A percentile compares a stretch with the other conserved stretches of the same genome.
Conservation (phyloP, 305 asterid genomes). For the Coffea humblotiana region DNA sequence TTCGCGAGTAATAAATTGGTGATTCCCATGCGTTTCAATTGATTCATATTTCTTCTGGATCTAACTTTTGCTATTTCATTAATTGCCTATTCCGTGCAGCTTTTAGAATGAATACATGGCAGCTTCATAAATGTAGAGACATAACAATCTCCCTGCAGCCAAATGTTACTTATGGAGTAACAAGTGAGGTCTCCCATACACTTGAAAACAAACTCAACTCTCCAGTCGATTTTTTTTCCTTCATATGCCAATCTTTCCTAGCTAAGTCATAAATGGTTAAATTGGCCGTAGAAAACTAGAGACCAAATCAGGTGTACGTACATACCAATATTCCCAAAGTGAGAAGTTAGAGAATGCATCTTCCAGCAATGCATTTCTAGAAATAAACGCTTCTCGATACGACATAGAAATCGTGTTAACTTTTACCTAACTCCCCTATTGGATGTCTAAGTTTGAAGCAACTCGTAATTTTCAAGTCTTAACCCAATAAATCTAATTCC, state of each 20-base stretch:
- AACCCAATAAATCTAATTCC: not conserved
- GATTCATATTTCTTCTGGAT: not conserved
- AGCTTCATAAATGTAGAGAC: constrained; percentile 2
- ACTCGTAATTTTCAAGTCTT: not conserved
- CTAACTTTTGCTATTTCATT: not conserved
- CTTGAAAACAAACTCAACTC: no score
- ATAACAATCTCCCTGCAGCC: not conserved
- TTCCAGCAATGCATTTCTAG: not conserved
- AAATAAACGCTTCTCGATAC: not conserved
- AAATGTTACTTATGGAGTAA: not conserved
- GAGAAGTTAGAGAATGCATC: not conserved
- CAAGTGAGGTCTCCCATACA: not conserved
- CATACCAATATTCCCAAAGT: not conserved
- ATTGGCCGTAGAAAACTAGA: not conserved
- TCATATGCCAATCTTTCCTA: not conserved
- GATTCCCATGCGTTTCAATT: constrained; percentile 6
- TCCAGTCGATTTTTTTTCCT: no score
- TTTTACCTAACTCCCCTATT: not conserved
- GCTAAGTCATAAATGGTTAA: not conserved
- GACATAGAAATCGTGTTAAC: not conserved
- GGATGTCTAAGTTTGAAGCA: not conserved
- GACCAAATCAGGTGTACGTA: no score
- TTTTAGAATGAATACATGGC: not conserved
- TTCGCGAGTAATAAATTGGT: not conserved
- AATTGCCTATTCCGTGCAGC: not conserved